These are phyloP conservation scores for Phialophora macrospora DNA, from an alignment of 2,329 filamentous ascomycete genomes.

Conservation along the genomic window DNA sequence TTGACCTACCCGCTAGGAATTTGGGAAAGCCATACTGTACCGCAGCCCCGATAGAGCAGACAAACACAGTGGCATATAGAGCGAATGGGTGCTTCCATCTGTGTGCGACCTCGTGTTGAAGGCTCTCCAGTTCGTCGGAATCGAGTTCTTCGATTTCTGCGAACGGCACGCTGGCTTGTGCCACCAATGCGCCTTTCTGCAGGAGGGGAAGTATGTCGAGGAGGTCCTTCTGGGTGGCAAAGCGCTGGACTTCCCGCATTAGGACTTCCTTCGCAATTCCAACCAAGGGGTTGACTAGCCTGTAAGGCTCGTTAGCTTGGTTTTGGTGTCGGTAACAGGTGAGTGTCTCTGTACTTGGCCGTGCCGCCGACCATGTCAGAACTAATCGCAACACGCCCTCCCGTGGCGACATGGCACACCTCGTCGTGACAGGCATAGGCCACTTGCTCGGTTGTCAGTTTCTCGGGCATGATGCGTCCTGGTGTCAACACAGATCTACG, in stretches of 20 bases:
- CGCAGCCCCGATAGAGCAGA: conserved; percentile 51
- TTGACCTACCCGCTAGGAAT: neutral
- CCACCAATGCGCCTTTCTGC: conserved; percentile 38
- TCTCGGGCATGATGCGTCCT: neutral
- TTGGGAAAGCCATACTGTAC: conserved; percentile 41
- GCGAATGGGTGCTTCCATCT: conserved; percentile 47
- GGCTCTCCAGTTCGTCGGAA: conserved; percentile 44
- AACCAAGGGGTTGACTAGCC: conserved; percentile 35
- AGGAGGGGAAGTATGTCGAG: conserved; percentile 19
- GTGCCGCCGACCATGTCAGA: neutral
- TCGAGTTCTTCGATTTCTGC: conserved; percentile 42
- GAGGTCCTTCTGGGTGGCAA: conserved; percentile 39
- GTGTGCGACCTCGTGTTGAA: conserved; percentile 44
- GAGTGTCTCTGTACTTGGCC: neutral
- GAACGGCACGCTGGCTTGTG: conserved; percentile 43
- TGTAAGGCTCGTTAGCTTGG: neutral
- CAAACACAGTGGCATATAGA: conserved; percentile 47
- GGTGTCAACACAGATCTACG: too few relatives aligned
- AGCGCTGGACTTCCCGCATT: conserved; percentile 43
- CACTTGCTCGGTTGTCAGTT: neutral
- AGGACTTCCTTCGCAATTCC: conserved; percentile 35
- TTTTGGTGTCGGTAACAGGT: neutral
- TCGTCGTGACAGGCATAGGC: neutral
- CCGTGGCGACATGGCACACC: neutral
- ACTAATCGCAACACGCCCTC: neutral